A percentile compares a stretch with the other conserved stretches of the same genome.
Evolutionary conservation across 2,329 filamentous ascomycete genomes (phyloP).

Genomic region (Aspergillus sp.): DNA sequence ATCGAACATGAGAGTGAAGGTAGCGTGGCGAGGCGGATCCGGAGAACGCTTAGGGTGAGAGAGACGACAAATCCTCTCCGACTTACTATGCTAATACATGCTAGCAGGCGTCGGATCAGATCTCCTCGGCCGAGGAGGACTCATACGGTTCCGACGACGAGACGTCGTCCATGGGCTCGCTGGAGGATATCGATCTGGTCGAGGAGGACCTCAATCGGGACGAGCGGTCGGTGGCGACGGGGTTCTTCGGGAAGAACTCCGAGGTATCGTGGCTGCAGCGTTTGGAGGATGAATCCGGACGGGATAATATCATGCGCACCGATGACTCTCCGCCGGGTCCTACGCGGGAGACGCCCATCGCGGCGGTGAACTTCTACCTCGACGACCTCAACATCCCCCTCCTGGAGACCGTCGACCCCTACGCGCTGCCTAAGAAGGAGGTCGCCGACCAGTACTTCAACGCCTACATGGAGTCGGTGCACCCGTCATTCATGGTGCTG

Average conservation of each 20-base stretch:
- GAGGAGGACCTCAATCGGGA: conserved; percentile 41
- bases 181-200: conserved; percentile 39
- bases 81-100: neutral
- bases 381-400: conserved; percentile 38
- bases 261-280: conserved; percentile 44
- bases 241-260: conserved; percentile 45
- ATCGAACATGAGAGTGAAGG: conserved; percentile 24
- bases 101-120: neutral
- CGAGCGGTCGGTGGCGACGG: conserved; percentile 33
- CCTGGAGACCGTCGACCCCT: conserved; percentile 33
- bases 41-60: conserved; percentile 25
- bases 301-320: conserved; percentile 10
- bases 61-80: too few species aligned
- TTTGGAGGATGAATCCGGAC: conserved; percentile 28
- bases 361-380: conserved; percentile 36
- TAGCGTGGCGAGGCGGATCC: conserved; percentile 19
- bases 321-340: neutral
- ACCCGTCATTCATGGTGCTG: conserved; percentile 41
- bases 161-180: conserved; percentile 33
- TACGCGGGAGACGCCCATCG: conserved; percentile 18
- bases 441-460: conserved; percentile 38
- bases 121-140: conserved; percentile 3
- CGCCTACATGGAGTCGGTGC: conserved; percentile 38
- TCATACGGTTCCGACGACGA: conserved; percentile 20
- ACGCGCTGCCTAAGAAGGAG: conserved; percentile 34